Percentiles rank a stretch among this genome's conserved stretches.
Conservation (phyloP, 2,329 filamentous ascomycete species). For the Alternaria gansuensis region DNA sequence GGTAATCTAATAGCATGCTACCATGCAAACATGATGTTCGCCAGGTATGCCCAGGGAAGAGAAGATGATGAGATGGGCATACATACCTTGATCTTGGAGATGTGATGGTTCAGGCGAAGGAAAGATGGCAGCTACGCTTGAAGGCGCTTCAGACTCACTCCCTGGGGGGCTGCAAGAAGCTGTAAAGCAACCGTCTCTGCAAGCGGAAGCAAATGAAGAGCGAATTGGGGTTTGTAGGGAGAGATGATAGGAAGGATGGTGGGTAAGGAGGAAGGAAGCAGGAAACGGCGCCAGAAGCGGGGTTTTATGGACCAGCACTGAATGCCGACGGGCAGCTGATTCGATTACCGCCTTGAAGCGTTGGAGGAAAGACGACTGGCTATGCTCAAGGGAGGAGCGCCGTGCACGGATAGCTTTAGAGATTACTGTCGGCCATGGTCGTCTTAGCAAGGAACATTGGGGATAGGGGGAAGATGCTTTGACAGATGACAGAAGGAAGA, state of each 20-base stretch:
- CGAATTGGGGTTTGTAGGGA: constrained; percentile 15
- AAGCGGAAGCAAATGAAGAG: constrained; percentile 9
- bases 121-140: background rate
- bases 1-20: background rate
- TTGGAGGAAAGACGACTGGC: constrained; percentile 26
- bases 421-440: constrained; percentile 40
- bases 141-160: constrained; percentile 1
- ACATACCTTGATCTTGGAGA: constrained; percentile 18
- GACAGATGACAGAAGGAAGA: constrained; percentile 13
- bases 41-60: background rate
- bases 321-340: constrained; percentile 29
- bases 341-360: constrained; percentile 18
- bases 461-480: constrained; percentile 5
- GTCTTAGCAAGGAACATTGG: constrained; percentile 33
- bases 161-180: constrained; percentile 1
- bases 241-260: constrained; percentile 16
- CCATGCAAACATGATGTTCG: constrained; percentile 6
- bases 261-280: constrained; percentile 20
- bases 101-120: background rate
- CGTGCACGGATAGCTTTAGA: constrained; percentile 32
- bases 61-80: background rate
- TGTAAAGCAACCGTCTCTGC: constrained; percentile 7
- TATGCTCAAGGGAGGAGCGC: constrained; percentile 30
- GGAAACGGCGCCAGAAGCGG: constrained; percentile 20
- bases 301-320: constrained; percentile 19